Evolutionary conservation across 2,329 filamentous ascomycete species (phyloP), one percentile per base, ranked within the genome.

Genomic region (Diaporthe destruens): DNA sequence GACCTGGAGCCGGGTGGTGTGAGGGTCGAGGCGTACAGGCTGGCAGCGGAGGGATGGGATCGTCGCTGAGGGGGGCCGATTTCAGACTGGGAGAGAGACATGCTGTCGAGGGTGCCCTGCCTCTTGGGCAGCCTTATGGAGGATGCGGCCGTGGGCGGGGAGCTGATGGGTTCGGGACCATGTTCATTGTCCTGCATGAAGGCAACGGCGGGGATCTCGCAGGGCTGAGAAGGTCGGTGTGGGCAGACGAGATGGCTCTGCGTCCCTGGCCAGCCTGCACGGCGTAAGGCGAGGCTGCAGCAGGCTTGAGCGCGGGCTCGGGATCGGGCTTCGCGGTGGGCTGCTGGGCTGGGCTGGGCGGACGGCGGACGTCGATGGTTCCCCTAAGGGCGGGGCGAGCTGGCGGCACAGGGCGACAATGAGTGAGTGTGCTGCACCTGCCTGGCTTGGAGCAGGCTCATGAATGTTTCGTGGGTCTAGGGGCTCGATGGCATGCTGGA

Each of bases 1-100:
- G 92, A 89, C 74, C 92, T 88, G 57, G 92, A 93, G 23, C 88
- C 88, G 0, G 91, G 88, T 9, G 91, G 90, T n/a, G 91, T 90
- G 36, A 92, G 85, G 5, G 91, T 92, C 23, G 91, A 90, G 59
- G 91, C 86, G 83, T 93, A 87, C 77, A 91, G 81, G 80, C 91
- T 85, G 79, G 92, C 85, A 75, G 91, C 82, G 54, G 89, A 87
- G 49, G 89, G 86, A 77, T 89, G 88, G 20, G 87, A 86, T 65
- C 85, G 82, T 75, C 88, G 86, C 77, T 87, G 87, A 67, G 87
- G 86, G 72, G 90, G 83, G 69, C 80, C 86, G 56, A 86, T 82
- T 73, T 90, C 88, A 76, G 86, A 87, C 74, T 83, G 84, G 53
- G 85, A 84, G 71, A 85, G 78, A 49, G 84, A 81, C 23, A 85